These are phyloP conservation scores for Coelastrella sp. DNA, from an alignment of 139 green algal species.

Conservation along the genomic window DNA sequence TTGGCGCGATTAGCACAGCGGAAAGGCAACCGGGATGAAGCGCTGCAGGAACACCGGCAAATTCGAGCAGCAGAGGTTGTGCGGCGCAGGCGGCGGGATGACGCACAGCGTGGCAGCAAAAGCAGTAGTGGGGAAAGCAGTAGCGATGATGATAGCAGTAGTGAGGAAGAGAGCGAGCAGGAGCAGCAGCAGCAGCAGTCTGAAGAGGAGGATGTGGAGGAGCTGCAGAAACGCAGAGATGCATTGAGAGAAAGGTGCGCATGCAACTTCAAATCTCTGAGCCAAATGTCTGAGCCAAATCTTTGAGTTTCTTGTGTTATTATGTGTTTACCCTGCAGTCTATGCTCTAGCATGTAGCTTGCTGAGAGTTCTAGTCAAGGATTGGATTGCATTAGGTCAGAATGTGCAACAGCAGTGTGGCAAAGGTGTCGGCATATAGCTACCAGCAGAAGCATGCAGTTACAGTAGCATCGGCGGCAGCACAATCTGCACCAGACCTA, in stretches of 20 bases:
- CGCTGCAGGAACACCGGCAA: conserved; percentile 51
- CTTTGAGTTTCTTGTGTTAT: not conserved
- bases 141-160: conserved; percentile 48
- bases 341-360: not conserved
- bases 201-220: conserved; percentile 74
- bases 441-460: no score
- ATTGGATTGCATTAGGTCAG: no score
- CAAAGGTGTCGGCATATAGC: no score
- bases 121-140: conserved; percentile 31
- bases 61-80: conserved; percentile 68
- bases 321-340: not conserved
- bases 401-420: no score
- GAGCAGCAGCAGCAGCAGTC: conserved; percentile 35
- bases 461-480: not conserved
- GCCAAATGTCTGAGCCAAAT: not conserved
- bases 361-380: no score
- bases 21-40: conserved; percentile 56
- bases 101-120: not conserved
- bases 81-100: conserved; percentile 32
- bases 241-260: conserved; percentile 65
- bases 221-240: conserved; percentile 58
- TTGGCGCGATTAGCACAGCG: conserved; percentile 66
- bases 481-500: not conserved
- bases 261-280: not conserved
- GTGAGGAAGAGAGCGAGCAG: conserved; percentile 33